Evolutionary conservation across 2,329 filamentous ascomycete genomes (phyloP).

Genomic region (Raffaelea arxii): DNA sequence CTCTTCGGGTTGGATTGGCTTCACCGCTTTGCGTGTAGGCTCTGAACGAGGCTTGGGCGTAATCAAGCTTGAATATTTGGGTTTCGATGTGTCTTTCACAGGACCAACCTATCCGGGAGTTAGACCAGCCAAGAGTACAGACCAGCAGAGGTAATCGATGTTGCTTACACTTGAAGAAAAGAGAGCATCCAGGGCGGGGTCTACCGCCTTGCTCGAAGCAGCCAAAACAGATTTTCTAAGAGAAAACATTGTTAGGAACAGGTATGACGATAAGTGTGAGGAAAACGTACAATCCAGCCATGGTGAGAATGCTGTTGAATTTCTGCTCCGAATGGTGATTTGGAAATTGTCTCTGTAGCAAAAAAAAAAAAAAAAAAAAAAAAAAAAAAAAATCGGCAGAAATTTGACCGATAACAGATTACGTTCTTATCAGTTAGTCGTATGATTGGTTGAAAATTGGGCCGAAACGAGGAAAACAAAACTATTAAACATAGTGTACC

Average conservation of each 20-base stretch:
- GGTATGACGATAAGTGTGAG: background rate
- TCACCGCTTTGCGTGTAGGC: conserved; percentile 1
- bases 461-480: conserved; percentile 1
- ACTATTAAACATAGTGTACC: background rate
- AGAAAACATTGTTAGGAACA: background rate
- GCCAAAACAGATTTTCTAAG: conserved; percentile 19
- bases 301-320: background rate
- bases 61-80: conserved; percentile 28
- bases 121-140: background rate
- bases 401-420: background rate
- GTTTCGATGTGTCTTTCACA: conserved; percentile 33
- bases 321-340: background rate
- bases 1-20: conserved; percentile 6
- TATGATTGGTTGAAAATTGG: background rate
- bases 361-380: background rate
- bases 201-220: conserved; percentile 46
- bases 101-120: conserved; percentile 41
- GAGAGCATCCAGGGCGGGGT: conserved; percentile 59
- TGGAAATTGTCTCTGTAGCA: background rate
- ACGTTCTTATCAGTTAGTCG: background rate
- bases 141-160: background rate
- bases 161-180: conserved; percentile 58
- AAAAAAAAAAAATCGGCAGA: too few species aligned
- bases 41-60: conserved; percentile 2
- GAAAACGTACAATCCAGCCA: conserved; percentile 3